A percentile compares a stretch with the other conserved stretches of the same genome.
Conservation (phyloP, 2,329 filamentous ascomycete species). For the Akanthomyces dipterigenus region DNA sequence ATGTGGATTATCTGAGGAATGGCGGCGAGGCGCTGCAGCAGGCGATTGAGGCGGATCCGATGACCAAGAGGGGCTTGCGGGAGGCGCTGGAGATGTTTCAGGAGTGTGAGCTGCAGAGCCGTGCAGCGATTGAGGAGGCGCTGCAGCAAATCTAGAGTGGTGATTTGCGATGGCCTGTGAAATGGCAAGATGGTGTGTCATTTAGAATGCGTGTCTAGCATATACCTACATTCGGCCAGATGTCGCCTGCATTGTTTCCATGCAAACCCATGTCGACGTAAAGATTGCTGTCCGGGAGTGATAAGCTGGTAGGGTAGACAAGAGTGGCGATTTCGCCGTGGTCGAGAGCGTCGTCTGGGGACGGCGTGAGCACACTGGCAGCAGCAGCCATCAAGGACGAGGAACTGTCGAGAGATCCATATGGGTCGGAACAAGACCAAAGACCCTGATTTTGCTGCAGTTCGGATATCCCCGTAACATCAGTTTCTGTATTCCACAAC, state of each 20-base stretch:
- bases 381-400: not conserved
- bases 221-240: not conserved
- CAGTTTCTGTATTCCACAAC: not conserved
- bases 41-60: slow-evolving; percentile 33
- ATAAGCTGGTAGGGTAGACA: not conserved
- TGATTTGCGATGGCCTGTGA: not conserved
- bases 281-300: not conserved
- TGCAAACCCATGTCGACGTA: not conserved
- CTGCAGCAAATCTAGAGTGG: slow-evolving; percentile 10
- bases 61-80: slow-evolving; percentile 29
- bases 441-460: not conserved
- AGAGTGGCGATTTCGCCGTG: not conserved
- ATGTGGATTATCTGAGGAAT: slow-evolving; percentile 40
- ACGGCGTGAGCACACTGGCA: not conserved
- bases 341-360: not conserved
- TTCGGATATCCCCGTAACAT: not conserved
- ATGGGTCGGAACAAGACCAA: not conserved
- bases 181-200: not conserved
- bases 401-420: not conserved
- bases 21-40: slow-evolving; percentile 35
- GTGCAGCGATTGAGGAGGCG: slow-evolving; percentile 28
- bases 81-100: slow-evolving; percentile 36
- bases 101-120: slow-evolving; percentile 31
- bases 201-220: not conserved
- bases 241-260: not conserved